Evolutionary conservation across 2,329 filamentous ascomycete genomes (phyloP), one percentile per base, ranked within the genome.

Genomic region (Chaetomiaceae sp.): DNA sequence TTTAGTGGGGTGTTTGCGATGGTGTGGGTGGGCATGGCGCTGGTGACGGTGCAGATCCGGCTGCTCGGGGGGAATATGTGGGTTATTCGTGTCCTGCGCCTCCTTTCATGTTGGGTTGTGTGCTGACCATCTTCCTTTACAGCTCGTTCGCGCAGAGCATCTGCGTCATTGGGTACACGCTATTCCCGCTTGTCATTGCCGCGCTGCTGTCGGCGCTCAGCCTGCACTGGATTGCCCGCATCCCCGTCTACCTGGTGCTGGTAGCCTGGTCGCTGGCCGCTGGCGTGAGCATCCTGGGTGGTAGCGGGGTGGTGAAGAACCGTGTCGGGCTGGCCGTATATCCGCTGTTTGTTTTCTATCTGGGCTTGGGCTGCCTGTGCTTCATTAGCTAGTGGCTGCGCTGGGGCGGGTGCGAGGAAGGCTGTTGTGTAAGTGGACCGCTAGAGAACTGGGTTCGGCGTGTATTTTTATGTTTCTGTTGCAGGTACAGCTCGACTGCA

Each of bases 11-110:
- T 98, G 37, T 98, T 98, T 69, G 88, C 89, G 38, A 86, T 95
- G 68, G 84, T 98, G 44, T 98, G 93, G 93, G 82, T 98, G 48
- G 93, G 90, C 22, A 90, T 97, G 72, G 90, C 90, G 1, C 85
- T 95, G 3, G 93, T 98, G 49, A 98, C 93, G n/a, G 69, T 95
- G 62, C 93, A 98, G 75, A 97, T 98, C 66, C 95, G 95, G 71
- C 73, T 98, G 57, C 70, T 98, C 49, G 93, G 93, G 49, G 93
- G 93, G 37, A 96, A 93, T 71, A 96, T 98, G 91, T 97, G 73
- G 68, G 89, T 58, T 3, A 18, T 79, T 39, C 36, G 42, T 40
- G 22, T 24, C 22, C 9, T 9, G 22, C 9, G 22, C 32, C n/a
- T 7, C 19, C 24, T 12, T 27, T 42, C 12, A 38, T 38, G 30